Evolutionary conservation across 345 rosid genomes (phyloP).

Genomic region (Eucalyptus decipiens): DNA sequence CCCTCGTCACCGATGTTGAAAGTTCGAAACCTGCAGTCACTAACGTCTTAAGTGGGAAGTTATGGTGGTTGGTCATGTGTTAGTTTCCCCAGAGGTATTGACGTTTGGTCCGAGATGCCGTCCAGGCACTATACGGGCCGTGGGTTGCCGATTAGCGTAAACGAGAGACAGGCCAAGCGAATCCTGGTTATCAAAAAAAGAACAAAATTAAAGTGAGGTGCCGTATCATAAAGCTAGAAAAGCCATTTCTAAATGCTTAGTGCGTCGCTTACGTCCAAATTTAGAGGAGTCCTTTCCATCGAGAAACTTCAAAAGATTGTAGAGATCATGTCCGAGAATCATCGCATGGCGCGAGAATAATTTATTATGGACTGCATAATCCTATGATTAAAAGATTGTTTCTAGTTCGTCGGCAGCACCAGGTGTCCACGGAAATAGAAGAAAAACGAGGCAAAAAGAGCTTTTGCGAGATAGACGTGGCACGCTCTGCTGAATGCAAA

Average conservation of each 20-base stretch:
- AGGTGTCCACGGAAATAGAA: not conserved
- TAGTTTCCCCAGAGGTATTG: rapidly evolving
- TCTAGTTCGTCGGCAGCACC: not conserved
- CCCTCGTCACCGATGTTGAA: rapidly evolving
- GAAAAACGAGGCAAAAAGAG: not conserved
- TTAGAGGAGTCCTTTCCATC: not conserved
- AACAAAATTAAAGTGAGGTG: not conserved
- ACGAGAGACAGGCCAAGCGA: rapidly evolving
- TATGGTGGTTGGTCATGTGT: rapidly evolving
- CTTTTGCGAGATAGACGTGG: not conserved
- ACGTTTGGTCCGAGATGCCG: rapidly evolving
- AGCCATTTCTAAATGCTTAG: not conserved
- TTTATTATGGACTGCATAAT: not conserved
- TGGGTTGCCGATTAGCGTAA: rapidly evolving
- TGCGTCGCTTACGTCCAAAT: not conserved
- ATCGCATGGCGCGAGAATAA: not conserved
- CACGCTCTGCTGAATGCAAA: not conserved
- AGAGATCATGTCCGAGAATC: not conserved
- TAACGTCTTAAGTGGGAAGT: rapidly evolving
- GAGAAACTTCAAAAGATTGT: not conserved
- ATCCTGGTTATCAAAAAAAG: rapidly evolving
- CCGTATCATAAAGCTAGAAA: not conserved
- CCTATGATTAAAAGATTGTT: not conserved
- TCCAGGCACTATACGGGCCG: rapidly evolving
- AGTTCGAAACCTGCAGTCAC: rapidly evolving